Conservation (phyloP, 805 yeast genomes). For the Candida boleticola region DNA sequence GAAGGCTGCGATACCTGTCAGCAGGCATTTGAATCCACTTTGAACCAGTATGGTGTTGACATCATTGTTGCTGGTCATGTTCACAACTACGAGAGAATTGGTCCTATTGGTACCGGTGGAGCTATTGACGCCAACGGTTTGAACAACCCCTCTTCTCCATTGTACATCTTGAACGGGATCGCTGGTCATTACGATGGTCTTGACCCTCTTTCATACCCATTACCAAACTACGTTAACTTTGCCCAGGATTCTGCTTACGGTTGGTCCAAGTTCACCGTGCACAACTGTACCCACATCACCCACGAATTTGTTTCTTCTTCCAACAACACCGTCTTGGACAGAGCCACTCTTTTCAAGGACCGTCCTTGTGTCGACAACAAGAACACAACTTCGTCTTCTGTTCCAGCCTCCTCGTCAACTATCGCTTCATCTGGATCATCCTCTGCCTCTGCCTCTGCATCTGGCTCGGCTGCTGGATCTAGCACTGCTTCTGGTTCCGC, state of each 20-base stretch:
- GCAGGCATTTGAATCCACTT: constrained; percentile 11
- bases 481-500: not conserved
- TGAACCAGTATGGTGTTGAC: constrained; percentile 11
- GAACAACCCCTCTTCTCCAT: constrained; percentile 14
- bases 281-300: constrained; percentile 14
- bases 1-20: constrained; percentile 10
- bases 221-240: constrained; percentile 11
- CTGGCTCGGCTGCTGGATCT: not conserved
- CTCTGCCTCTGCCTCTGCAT: not conserved
- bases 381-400: not conserved
- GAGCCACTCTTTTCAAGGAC: constrained; percentile 13
- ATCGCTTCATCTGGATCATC: not conserved
- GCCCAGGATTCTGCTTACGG: constrained; percentile 14
- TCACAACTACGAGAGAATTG: constrained; percentile 13
- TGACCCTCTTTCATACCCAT: constrained; percentile 8
- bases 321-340: constrained; percentile 13
- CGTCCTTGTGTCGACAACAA: not conserved
- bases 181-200: constrained; percentile 16
- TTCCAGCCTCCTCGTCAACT: not conserved
- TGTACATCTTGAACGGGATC: constrained; percentile 15
- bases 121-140: constrained; percentile 13
- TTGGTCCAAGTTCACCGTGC: constrained; percentile 14
- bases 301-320: constrained; percentile 13
- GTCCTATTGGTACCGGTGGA: constrained; percentile 9
- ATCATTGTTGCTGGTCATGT: constrained; percentile 12